These are phyloP conservation scores for Apiospora rasikravindrae DNA, from an alignment of 2,329 filamentous ascomycete species.

Conservation along the genomic window DNA sequence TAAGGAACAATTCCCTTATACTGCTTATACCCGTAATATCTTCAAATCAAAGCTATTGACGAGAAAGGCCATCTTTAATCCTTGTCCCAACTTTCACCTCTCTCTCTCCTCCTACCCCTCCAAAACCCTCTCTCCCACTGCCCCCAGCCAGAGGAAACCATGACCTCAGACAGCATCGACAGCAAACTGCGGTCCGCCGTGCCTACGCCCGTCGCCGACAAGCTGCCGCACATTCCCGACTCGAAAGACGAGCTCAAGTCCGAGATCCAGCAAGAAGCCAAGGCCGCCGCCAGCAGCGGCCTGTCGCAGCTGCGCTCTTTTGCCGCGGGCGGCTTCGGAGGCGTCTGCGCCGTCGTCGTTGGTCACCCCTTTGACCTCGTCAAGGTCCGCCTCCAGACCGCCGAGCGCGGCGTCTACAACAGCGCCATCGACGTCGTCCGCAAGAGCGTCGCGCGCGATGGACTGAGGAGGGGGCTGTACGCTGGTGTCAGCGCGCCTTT, in stretches of 20 bases:
- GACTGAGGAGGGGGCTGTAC: constrained; percentile 81
- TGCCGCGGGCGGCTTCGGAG: constrained; percentile 88
- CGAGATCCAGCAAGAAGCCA: constrained; percentile 50
- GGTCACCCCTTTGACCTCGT: constrained; percentile 97
- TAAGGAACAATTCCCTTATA: not conserved
- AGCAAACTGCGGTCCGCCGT: constrained; percentile 39
- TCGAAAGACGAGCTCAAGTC: constrained; percentile 50
- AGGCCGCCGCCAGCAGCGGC: constrained; percentile 44
- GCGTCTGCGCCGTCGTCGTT: constrained; percentile 90
- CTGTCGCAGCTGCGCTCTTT: constrained; percentile 75
- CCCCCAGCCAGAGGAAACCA: not conserved
- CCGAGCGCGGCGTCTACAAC: constrained; percentile 89
- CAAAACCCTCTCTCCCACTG: not conserved
- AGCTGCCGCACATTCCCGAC: constrained; percentile 51
- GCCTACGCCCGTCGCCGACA: constrained; percentile 42
- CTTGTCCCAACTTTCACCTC: not conserved
- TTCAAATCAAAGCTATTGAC: not conserved
- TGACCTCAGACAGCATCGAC: constrained; percentile 34
- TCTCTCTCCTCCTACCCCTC: not conserved
- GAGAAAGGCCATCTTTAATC: not conserved
- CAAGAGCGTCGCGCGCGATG: constrained; percentile 87
- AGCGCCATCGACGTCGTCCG: constrained; percentile 90
- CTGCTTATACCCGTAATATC: not conserved
- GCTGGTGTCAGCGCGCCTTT: constrained; percentile 96
- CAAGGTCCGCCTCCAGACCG: constrained; percentile 96